These are phyloP conservation scores for Oryza nivara DNA, from an alignment of 176 grass and related monocot genomes.

Conservation along the genomic window DNA sequence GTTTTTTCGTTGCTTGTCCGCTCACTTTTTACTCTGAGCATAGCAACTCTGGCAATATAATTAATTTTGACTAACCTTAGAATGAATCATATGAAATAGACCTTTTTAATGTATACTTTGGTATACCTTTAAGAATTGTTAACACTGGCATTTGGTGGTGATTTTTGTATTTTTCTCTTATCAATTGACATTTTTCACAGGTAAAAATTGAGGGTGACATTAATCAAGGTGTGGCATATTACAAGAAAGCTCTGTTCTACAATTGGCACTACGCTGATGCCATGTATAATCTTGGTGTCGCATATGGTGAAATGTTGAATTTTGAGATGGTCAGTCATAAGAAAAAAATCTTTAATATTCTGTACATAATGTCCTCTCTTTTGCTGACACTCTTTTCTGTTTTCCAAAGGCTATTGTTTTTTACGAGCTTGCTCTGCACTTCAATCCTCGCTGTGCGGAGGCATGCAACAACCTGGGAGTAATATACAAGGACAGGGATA, in stretches of 20 bases:
- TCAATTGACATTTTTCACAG: slow-evolving; percentile 45
- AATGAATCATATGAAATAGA: slow-evolving; percentile 11
- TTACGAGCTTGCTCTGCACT: slow-evolving; percentile 98
- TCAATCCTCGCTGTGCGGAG: slow-evolving; percentile 96
- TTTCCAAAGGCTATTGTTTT: slow-evolving; percentile 89
- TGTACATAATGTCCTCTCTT: slow-evolving; percentile 30
- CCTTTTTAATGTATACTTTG: background rate
- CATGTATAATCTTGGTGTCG: slow-evolving; percentile 99
- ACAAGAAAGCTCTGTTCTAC: slow-evolving; percentile 97
- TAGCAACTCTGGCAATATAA: background rate
- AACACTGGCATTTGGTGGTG: slow-evolving; percentile 2
- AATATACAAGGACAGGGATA: slow-evolving; percentile 99
- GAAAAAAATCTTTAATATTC: slow-evolving; percentile 18
- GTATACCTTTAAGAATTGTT: background rate
- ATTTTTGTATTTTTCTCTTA: slow-evolving; percentile 22
- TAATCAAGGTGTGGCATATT: slow-evolving; percentile 94
- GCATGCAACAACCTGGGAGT: slow-evolving; percentile 98
- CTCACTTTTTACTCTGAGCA: background rate
- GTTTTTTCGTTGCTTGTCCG: background rate
- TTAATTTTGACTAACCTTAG: slow-evolving; percentile 14
- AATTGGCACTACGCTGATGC: slow-evolving; percentile 99
- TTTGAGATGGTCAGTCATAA: slow-evolving; percentile 94
- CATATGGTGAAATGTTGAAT: slow-evolving; percentile 99
- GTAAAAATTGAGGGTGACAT: slow-evolving; percentile 97
- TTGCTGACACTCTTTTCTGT: slow-evolving; percentile 29